A percentile compares a stretch with the other conserved stretches of the same genome.
Evolutionary conservation across 345 rosid species (phyloP).

Genomic region (Citrus cavaleriei): DNA sequence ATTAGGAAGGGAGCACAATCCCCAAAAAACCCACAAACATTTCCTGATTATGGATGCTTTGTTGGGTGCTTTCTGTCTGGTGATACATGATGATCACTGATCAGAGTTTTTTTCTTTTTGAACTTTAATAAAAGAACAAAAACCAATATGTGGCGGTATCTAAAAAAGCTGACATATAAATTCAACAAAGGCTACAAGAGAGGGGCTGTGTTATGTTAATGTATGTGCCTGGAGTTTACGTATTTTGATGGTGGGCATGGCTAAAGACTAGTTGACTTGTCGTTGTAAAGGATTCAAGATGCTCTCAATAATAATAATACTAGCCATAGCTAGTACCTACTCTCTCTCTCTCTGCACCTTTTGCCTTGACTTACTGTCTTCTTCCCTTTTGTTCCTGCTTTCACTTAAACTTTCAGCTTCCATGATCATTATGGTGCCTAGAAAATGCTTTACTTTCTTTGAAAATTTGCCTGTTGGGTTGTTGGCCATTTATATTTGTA

Average conservation of each 20-base stretch:
- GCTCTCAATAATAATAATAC: background rate
- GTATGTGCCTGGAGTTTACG: background rate
- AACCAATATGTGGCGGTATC: background rate
- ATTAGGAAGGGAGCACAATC: background rate
- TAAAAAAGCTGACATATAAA: slow-evolving; percentile 6
- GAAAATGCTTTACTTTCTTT: background rate
- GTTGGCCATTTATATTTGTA: background rate
- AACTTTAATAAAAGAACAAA: background rate
- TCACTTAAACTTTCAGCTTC: background rate
- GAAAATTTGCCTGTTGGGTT: background rate
- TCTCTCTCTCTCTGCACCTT: background rate
- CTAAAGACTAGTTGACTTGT: slow-evolving; percentile 14
- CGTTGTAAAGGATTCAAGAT: background rate
- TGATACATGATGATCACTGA: background rate
- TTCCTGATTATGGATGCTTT: background rate
- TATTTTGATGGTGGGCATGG: slow-evolving; percentile 10
- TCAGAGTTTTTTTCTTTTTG: background rate
- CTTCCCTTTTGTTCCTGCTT: background rate
- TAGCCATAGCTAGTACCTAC: background rate
- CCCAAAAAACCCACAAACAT: slow-evolving; percentile 9
- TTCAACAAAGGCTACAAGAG: background rate
- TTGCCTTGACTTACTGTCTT: slow-evolving; percentile 8
- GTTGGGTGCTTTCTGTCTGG: slow-evolving; percentile 15
- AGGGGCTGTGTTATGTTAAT: background rate
- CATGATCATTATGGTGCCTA: background rate